These are phyloP conservation scores for Moniliophthora roreri DNA, from an alignment of 1,284 basidiomycete genomes.

Conservation along the genomic window DNA sequence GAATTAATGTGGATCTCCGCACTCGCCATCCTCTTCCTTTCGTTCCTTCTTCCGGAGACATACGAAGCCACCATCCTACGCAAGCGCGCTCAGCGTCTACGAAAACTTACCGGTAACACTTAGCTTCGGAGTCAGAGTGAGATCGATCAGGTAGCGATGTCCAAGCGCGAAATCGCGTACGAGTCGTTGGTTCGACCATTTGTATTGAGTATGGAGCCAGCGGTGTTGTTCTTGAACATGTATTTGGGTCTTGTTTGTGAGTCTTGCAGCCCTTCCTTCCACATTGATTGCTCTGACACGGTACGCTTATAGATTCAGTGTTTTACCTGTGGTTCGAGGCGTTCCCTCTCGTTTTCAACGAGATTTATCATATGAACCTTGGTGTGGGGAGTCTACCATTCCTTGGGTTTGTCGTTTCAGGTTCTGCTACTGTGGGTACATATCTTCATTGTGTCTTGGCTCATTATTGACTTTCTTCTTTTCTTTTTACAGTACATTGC, in stretches of 20 bases:
- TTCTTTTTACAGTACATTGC: slow-evolving; percentile 13
- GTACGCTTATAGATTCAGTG: slow-evolving; percentile 27
- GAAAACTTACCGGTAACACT: slow-evolving; percentile 27
- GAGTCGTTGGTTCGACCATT: slow-evolving; percentile 38
- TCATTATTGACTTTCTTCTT: not conserved
- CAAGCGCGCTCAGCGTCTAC: slow-evolving; percentile 27
- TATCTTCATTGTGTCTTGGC: not conserved
- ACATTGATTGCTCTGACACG: not conserved
- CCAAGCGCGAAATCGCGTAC: slow-evolving; percentile 20
- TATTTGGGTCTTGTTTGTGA: slow-evolving; percentile 41
- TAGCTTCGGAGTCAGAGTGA: slow-evolving; percentile 26
- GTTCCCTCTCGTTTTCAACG: slow-evolving; percentile 33
- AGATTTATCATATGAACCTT: slow-evolving; percentile 34
- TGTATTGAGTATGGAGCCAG: slow-evolving; percentile 41
- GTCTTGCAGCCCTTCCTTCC: slow-evolving; percentile 4
- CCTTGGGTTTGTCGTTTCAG: slow-evolving; percentile 43
- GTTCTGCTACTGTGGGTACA: slow-evolving; percentile 17
- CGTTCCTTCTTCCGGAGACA: slow-evolving; percentile 27
- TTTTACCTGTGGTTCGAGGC: slow-evolving; percentile 29
- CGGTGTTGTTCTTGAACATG: slow-evolving; percentile 38
- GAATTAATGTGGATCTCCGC: slow-evolving; percentile 51
- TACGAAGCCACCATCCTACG: slow-evolving; percentile 41
- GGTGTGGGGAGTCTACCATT: slow-evolving; percentile 46
- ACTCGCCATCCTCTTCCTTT: slow-evolving; percentile 38
- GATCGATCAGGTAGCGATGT: slow-evolving; percentile 18